phyloP scores from a whole-genome alignment of 257 asterid species.

The Echites panduratus region DNA sequence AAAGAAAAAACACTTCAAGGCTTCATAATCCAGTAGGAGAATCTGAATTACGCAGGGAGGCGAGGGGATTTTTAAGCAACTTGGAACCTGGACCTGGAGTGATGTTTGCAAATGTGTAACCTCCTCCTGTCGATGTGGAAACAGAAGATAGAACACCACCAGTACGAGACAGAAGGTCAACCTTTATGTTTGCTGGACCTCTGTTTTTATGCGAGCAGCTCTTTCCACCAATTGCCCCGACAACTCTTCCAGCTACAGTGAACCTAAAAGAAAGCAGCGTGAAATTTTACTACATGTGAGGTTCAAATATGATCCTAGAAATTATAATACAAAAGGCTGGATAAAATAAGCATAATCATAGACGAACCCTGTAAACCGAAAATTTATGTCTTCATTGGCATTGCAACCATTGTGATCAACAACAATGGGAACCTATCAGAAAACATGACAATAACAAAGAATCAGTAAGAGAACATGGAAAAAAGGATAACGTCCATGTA shows the following conservation, averaged over 20 bases:
- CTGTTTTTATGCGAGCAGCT: slow-evolving; percentile 58
- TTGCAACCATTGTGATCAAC: slow-evolving; percentile 89
- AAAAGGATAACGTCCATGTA: slow-evolving; percentile 12
- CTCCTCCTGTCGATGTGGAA: slow-evolving; percentile 67
- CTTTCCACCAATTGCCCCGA: slow-evolving; percentile 81
- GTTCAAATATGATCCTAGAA: slow-evolving; percentile 9
- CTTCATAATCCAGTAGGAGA: background rate
- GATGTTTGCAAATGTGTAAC: slow-evolving; percentile 60
- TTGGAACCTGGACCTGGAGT: slow-evolving; percentile 83
- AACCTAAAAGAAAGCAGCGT: slow-evolving; percentile 48
- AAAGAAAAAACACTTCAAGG: background rate
- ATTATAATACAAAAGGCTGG: slow-evolving; percentile 2
- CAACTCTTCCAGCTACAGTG: slow-evolving; percentile 66
- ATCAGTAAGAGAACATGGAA: slow-evolving; percentile 7
- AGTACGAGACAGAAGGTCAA: slow-evolving; percentile 64
- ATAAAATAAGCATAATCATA: background rate
- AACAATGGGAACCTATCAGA: slow-evolving; percentile 65
- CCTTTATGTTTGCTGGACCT: slow-evolving; percentile 79
- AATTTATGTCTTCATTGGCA: slow-evolving; percentile 86
- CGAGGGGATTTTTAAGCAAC: background rate
- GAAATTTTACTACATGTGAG: slow-evolving; percentile 13
- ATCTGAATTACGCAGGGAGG: too few relatives aligned
- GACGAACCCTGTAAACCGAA: slow-evolving; percentile 82
- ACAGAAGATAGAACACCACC: slow-evolving; percentile 71
- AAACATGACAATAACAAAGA: background rate